These are phyloP conservation scores for Candida dubliniensis DNA, from an alignment of 1,139 yeast genomes.

Conservation along the genomic window DNA sequence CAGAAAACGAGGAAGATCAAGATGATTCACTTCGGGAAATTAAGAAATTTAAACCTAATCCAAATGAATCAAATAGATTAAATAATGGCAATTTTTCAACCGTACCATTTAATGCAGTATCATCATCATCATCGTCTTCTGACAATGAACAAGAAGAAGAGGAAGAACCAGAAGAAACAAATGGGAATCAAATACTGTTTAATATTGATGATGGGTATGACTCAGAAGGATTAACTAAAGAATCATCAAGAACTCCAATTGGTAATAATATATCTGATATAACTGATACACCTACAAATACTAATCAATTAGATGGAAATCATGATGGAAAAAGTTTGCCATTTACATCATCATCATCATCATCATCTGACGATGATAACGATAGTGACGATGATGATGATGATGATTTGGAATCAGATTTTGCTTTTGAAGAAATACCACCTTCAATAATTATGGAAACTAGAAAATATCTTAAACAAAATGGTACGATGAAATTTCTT, in stretches of 20 bases:
- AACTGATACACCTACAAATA: too few relatives aligned
- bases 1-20: slow-evolving; percentile 14
- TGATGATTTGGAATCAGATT: slow-evolving; percentile 12
- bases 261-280: background rate
- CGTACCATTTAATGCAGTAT: slow-evolving; percentile 11
- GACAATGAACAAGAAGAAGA: background rate
- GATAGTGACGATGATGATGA: background rate
- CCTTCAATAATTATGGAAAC: slow-evolving; percentile 37
- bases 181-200: background rate
- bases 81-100: slow-evolving; percentile 4
- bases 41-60: slow-evolving; percentile 13
- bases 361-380: background rate
- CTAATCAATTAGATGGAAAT: too few relatives aligned
- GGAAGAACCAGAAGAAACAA: background rate
- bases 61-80: background rate
- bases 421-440: slow-evolving; percentile 14
- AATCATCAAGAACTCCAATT: slow-evolving; percentile 8
- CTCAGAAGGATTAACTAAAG: slow-evolving; percentile 5
- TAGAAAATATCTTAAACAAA: slow-evolving; percentile 56
- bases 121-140: slow-evolving; percentile 7
- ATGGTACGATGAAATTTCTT: slow-evolving; percentile 61
- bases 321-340: too few relatives aligned
- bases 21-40: slow-evolving; percentile 8
- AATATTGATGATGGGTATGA: slow-evolving; percentile 5
- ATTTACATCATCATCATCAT: background rate